Evolutionary conservation across 179 eudicot genomes (phyloP).

Genomic region (Drosera spatulata): DNA sequence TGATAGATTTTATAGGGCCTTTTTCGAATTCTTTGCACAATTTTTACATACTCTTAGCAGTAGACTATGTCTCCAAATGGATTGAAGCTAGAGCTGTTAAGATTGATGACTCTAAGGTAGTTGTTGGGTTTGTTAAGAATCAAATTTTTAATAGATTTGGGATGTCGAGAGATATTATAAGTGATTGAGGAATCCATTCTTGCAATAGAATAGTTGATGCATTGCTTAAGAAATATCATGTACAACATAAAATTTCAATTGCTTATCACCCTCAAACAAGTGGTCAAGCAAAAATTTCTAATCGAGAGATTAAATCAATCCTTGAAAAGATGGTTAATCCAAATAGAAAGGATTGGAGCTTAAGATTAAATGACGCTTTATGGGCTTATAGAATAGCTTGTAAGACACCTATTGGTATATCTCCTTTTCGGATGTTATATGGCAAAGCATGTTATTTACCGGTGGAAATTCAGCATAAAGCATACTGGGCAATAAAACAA

Average conservation of each 20-base stretch:
- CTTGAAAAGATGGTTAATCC: conserved; percentile 1
- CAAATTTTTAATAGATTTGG: background rate
- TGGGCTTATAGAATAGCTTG: background rate
- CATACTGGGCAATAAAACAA: conserved; percentile 1
- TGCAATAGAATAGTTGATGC: background rate
- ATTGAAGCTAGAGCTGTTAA: background rate
- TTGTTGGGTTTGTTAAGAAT: background rate
- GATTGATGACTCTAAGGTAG: background rate
- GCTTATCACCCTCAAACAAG: conserved; percentile 7
- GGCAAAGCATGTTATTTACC: conserved; percentile 5
- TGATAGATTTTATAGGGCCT: conserved; percentile 7
- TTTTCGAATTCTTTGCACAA: conserved; percentile 1
- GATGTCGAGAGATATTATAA: background rate
- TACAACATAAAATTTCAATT: background rate
- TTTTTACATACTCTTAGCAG: conserved; percentile 1
- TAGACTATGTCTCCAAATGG: conserved; percentile 11
- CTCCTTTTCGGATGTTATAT: background rate
- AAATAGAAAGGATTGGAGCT: conserved; percentile 4
- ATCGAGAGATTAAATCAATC: background rate
- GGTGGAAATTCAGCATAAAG: background rate
- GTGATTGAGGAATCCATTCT: conserved; percentile 6
- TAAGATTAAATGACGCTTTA: background rate
- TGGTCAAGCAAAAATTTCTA: background rate
- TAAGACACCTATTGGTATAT: conserved; percentile 3
- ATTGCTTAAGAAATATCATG: background rate